phyloP scores from a whole-genome alignment of 2,329 filamentous ascomycete genomes.

The Hymenotorrendiella dingleyae region DNA sequence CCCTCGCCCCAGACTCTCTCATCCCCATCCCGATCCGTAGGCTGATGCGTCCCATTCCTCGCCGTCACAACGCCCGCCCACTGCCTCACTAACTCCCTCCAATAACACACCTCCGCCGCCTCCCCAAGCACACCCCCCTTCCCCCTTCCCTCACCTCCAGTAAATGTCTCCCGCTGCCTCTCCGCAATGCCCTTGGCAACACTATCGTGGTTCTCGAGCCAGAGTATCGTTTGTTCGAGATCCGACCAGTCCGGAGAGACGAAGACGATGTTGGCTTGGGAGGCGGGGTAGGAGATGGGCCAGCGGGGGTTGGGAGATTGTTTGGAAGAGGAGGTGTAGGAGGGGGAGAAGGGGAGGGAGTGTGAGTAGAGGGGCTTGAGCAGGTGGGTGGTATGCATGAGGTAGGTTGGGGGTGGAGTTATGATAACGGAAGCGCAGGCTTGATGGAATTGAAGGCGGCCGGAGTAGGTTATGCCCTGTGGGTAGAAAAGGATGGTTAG shows the following conservation, averaged over 20 bases:
- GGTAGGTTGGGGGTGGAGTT: slow-evolving; percentile 41
- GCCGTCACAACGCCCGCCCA: slow-evolving; percentile 39
- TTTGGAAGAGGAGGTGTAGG: slow-evolving; percentile 1
- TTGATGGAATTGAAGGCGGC: slow-evolving; percentile 46
- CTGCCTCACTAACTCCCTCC: slow-evolving; percentile 42
- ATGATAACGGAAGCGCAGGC: slow-evolving; percentile 44
- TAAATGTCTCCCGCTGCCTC: slow-evolving; percentile 37
- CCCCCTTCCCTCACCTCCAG: slow-evolving; percentile 30
- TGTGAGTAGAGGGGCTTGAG: slow-evolving; percentile 39
- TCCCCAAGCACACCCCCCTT: slow-evolving; percentile 41
- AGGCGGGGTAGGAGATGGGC: slow-evolving; percentile 31
- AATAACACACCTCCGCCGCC: slow-evolving; percentile 49
- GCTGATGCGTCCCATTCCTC: slow-evolving; percentile 33
- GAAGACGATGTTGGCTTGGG: slow-evolving; percentile 44
- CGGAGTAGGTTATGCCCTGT: slow-evolving; percentile 45
- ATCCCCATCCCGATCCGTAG: slow-evolving; percentile 24
- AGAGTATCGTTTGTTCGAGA: slow-evolving; percentile 39
- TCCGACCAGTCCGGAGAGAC: slow-evolving; percentile 47
- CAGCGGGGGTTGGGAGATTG: slow-evolving; percentile 30
- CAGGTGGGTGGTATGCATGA: slow-evolving; percentile 46
- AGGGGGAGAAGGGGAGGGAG: slow-evolving; percentile 18
- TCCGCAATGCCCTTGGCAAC: slow-evolving; percentile 42
- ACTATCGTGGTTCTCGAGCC: slow-evolving; percentile 39
- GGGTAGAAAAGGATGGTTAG: neutral
- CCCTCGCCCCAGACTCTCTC: slow-evolving; percentile 30